Evolutionary conservation across 2,329 filamentous ascomycete genomes (phyloP), one percentile per base, ranked within the genome.

Genomic region (Pseudohalonectria lignicola): DNA sequence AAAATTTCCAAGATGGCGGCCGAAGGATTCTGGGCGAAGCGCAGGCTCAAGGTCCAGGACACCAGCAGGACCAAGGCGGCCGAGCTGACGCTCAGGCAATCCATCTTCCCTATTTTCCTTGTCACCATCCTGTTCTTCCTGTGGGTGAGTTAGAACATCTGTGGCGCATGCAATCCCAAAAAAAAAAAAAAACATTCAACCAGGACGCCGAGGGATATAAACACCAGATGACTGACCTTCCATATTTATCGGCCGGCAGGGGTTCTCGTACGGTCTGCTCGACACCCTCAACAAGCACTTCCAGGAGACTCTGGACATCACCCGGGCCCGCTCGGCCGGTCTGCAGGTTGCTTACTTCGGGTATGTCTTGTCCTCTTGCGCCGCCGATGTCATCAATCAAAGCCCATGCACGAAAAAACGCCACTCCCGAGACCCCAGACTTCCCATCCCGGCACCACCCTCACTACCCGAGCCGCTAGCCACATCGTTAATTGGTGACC

Each of bases 311-410:
- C 59, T 76, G 12, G 51, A 59, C 40, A 75, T 77, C 43, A 67
- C 62, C 23, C 66, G 69, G 40, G 67, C 69, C 26, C 63, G 75
- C 41, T 78, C 75, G 1, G 71, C 74, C 11, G 77, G 76, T 38
- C 64, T 81, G 2, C 75, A 79, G 46, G 76, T 67, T 26, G 69
- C 75, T 2, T 82, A 81, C 53, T 81, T 80, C 48, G 76, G 75
- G 65, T 74, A 53, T 35, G 60, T 49, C 21, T 21, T 41, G 32
- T 44, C n/a, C n/a, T n/a, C n/a, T n/a, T n/a, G n/a, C n/a, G n/a
- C n/a, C n/a, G n/a, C n/a, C n/a, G n/a, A n/a, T n/a, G n/a, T n/a
- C n/a, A n/a, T n/a, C n/a, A n/a, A n/a, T n/a, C n/a, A n/a, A n/a
- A n/a, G n/a, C n/a, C n/a, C n/a, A n/a, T n/a, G n/a, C n/a, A n/a